Percentiles rank a stretch among this genome's conserved stretches.
Conservation (phyloP, 2,329 filamentous ascomycete species). For the Neoascochyta sp. region DNA sequence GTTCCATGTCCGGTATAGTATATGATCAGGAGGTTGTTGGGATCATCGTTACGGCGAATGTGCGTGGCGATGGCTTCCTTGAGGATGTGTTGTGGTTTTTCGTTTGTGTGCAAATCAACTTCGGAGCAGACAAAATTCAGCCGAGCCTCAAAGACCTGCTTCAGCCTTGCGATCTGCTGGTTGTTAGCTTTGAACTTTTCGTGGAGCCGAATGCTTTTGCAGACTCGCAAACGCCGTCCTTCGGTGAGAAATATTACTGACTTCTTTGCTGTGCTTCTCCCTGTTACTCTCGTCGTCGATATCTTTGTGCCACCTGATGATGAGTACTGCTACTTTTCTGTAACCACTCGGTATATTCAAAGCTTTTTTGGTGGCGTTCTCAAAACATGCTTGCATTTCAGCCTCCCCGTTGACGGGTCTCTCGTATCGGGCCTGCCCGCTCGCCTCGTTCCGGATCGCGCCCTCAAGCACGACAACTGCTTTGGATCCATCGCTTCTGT, state of each 20-base stretch:
- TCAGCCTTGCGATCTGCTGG: slow-evolving; percentile 5
- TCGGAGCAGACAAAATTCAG: slow-evolving; percentile 7
- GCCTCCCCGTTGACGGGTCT: slow-evolving; percentile 4
- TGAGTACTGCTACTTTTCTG: slow-evolving; percentile 21
- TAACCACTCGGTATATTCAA: slow-evolving; percentile 23
- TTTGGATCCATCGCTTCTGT: too few relatives aligned
- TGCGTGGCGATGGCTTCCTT: slow-evolving; percentile 12
- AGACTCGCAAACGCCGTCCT: too few relatives aligned
- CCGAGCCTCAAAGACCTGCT: slow-evolving; percentile 2
- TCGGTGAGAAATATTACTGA: slow-evolving; percentile 2
- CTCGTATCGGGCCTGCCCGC: background rate
- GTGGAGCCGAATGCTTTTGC: too few relatives aligned
- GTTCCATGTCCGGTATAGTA: slow-evolving; percentile 33
- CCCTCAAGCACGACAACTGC: too few relatives aligned
- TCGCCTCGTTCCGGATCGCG: background rate
- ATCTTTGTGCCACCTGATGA: slow-evolving; percentile 23
- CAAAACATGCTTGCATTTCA: slow-evolving; percentile 12
- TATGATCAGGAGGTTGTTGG: slow-evolving; percentile 23
- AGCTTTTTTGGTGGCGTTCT: slow-evolving; percentile 11
- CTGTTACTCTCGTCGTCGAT: slow-evolving; percentile 13
- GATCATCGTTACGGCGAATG: slow-evolving; percentile 12
- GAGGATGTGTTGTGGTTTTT: slow-evolving; percentile 6
- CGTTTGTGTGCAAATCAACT: background rate
- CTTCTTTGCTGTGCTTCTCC: slow-evolving; percentile 11
- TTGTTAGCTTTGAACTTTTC: background rate